Evolutionary conservation across 2,329 filamentous ascomycete genomes (phyloP).

Genomic region (Chaetomium sp.): DNA sequence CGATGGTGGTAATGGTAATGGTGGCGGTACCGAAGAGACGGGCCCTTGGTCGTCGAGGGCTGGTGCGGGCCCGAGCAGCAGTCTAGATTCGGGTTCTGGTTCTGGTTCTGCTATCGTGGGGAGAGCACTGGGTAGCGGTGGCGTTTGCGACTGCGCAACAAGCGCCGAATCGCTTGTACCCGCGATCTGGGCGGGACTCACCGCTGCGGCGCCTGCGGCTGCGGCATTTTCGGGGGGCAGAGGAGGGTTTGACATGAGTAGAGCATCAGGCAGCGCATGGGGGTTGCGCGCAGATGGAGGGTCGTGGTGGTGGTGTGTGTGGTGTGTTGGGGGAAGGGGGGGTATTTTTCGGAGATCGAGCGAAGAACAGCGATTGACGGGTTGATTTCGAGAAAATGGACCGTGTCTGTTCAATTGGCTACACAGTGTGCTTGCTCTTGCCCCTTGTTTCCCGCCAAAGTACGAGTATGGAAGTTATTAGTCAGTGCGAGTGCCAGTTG

Average conservation of each 20-base stretch:
- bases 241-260: slow-evolving; percentile 51
- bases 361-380: neutral
- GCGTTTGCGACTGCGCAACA: slow-evolving; percentile 5
- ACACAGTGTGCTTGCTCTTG: neutral
- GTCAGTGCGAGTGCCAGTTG: neutral
- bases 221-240: slow-evolving; percentile 50
- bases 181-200: slow-evolving; percentile 32
- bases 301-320: slow-evolving; percentile 2
- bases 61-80: no score
- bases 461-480: neutral
- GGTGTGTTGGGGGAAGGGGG: neutral
- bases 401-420: slow-evolving; percentile 2
- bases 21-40: slow-evolving; percentile 17
- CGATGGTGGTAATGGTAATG: slow-evolving; percentile 11
- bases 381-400: neutral
- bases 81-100: neutral
- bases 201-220: slow-evolving; percentile 34
- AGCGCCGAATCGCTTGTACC: slow-evolving; percentile 5
- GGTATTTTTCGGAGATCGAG: neutral
- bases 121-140: neutral
- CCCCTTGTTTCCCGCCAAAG: neutral
- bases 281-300: slow-evolving; percentile 3
- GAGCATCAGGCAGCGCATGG: slow-evolving; percentile 42
- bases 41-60: slow-evolving; percentile 1
- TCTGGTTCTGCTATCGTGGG: slow-evolving; percentile 7